Evolutionary conservation across 2,329 filamentous ascomycete species (phyloP), one percentile per base, ranked within the genome.

Genomic region (Colletotrichum limetticola): DNA sequence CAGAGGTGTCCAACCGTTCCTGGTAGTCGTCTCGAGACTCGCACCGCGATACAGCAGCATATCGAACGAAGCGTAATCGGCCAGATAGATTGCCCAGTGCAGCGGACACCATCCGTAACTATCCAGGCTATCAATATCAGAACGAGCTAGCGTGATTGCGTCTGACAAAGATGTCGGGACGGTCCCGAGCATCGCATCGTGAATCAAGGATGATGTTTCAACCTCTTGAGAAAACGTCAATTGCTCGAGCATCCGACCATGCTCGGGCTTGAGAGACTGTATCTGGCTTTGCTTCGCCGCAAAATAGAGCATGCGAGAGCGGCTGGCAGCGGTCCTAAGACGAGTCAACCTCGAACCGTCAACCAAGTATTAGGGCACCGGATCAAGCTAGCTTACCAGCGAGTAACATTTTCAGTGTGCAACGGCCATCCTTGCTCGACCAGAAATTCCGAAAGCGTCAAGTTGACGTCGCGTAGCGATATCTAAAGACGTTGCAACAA

Each of bases 1-100:
- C 19, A 70, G 61, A 26, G 68, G 62, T 55, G 62, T 59, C 42
- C 37, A 60, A n/a, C 62, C 62, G 5, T 30, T 49, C 24, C 55
- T 32, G 22, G 68, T 66, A 26, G 14, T 30, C 26, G 55, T 42
- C n/a, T 55, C 14, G 8, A 49, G n/a, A n/a, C 32, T 49, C 11
- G 68, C 46, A 16, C 59, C 59, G 42, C 35, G 59, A 35, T 63
- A 30, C 12, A 55, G 26, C n/a, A 65, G 53, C 35, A 58, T 16
- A 22, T 66, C 16, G 28, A 58, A 32, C 9, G 53, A 65, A 35
- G n/a, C 32, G 28, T 58, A 37, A 42, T 69, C 67, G 22, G 37
- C 53, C 12, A 65, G 53, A 37, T 26, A 65, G 52, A 58, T 69
- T 19, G 62, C 42, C 53, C 68, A 66, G 12, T 70, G 61, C 7